Percentiles rank a stretch among this genome's conserved stretches.
Conservation (phyloP, 768 basidiomycete species). For the Suillus sp. region DNA sequence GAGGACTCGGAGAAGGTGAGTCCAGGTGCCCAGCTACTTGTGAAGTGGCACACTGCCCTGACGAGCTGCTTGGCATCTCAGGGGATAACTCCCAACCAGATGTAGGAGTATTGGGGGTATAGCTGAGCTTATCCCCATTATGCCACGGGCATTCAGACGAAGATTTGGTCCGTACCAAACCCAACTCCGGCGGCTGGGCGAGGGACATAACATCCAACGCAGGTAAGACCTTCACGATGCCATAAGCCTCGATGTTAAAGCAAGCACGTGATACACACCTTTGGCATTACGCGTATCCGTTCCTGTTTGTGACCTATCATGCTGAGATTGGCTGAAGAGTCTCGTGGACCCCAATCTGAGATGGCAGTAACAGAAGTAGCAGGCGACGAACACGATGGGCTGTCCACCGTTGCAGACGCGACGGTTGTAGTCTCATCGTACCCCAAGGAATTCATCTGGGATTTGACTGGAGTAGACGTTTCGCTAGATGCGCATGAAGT, state of each 20-base stretch:
- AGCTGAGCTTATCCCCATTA: background rate
- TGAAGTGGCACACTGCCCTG: background rate
- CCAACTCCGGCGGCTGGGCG: background rate
- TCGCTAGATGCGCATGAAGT: background rate
- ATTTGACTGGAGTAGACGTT: slow-evolving; percentile 3
- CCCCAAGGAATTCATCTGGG: background rate
- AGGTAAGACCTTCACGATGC: background rate
- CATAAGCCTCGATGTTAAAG: background rate
- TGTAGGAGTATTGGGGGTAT: background rate
- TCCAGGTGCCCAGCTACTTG: background rate
- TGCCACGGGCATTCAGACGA: background rate
- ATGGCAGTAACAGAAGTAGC: slow-evolving; percentile 4
- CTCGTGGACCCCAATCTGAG: slow-evolving; percentile 5
- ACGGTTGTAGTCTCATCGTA: background rate
- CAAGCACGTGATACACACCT: background rate
- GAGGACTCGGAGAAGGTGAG: slow-evolving; percentile 1
- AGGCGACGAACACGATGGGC: slow-evolving; percentile 1
- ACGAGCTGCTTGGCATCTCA: background rate
- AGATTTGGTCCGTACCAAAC: background rate
- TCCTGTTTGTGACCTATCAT: background rate
- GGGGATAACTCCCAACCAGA: background rate
- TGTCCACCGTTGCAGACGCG: background rate
- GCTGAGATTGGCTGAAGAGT: background rate
- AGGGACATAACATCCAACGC: slow-evolving; percentile 1
- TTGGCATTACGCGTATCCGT: too few relatives aligned